Evolutionary conservation across 2,329 filamentous ascomycete genomes (phyloP).

Genomic region (Epichloe festucae): DNA sequence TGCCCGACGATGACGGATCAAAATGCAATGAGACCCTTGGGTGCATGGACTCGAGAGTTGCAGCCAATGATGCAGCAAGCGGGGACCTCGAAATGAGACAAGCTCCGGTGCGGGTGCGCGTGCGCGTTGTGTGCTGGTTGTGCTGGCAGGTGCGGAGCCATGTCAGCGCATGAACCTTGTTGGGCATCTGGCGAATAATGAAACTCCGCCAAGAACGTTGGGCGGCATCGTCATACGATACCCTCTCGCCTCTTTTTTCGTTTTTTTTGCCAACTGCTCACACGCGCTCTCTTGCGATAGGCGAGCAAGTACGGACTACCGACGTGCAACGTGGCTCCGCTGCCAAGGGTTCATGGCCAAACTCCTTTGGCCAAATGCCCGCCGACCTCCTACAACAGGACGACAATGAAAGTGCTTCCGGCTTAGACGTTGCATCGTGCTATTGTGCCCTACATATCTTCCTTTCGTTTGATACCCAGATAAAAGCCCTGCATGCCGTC

Average conservation of each 20-base stretch:
- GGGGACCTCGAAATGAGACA: conserved; percentile 1
- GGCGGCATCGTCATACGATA: neutral
- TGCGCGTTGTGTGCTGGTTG: neutral
- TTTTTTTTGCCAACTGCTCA: neutral
- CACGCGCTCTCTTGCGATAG: neutral
- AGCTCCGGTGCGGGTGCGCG: too few relatives aligned
- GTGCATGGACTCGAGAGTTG: conserved; percentile 4
- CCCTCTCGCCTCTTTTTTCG: neutral
- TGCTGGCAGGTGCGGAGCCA: conserved; percentile 4
- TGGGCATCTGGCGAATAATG: neutral
- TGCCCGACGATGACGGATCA: conserved; percentile 15
- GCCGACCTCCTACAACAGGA: too few relatives aligned
- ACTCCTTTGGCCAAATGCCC: too few relatives aligned
- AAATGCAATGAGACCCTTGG: conserved; percentile 1
- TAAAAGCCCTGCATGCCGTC: too few relatives aligned
- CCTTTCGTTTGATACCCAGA: too few relatives aligned
- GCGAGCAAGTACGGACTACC: neutral
- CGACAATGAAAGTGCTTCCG: neutral
- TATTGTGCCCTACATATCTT: too few relatives aligned
- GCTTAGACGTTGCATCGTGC: neutral
- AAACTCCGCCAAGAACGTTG: too few relatives aligned
- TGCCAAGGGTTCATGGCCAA: conserved; percentile 5
- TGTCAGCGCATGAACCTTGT: neutral
- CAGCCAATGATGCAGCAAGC: conserved; percentile 6
- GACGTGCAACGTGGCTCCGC: conserved; percentile 23